phyloP scores from a whole-genome alignment of 768 basidiomycete species.

The Russula griseocarnosa region DNA sequence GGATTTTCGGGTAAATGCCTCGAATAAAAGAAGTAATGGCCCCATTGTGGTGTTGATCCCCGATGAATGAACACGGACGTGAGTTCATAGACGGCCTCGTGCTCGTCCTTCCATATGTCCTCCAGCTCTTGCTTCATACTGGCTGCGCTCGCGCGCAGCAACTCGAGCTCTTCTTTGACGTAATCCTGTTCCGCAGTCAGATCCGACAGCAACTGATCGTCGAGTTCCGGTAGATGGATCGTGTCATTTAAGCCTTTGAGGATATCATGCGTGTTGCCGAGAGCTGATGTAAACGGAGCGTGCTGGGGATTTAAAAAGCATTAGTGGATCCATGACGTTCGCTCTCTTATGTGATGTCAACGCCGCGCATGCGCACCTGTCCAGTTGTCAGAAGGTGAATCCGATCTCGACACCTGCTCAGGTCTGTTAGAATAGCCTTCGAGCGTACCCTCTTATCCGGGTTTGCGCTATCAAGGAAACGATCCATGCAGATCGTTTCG shows the following conservation, averaged over 20 bases:
- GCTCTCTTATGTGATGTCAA: conserved; percentile 2
- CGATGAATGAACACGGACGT: conserved; percentile 95
- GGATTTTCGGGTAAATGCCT: conserved; percentile 75
- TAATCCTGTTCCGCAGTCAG: conserved; percentile 52
- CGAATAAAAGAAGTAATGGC: conserved; percentile 96
- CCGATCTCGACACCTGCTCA: conserved; percentile 62
- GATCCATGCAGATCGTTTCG: conserved; percentile 84
- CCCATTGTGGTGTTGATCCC: conserved; percentile 79
- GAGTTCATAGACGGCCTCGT: conserved; percentile 74
- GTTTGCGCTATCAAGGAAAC: conserved; percentile 79
- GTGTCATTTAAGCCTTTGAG: conserved; percentile 47
- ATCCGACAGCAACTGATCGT: conserved; percentile 50
- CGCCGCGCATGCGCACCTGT: conserved; percentile 48
- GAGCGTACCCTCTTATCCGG: conserved; percentile 65
- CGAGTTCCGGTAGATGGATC: conserved; percentile 48
- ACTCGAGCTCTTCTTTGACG: conserved; percentile 55
- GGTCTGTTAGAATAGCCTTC: conserved; percentile 62
- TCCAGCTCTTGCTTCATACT: conserved; percentile 68
- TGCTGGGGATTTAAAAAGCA: conserved; percentile 42
- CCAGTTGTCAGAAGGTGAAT: conserved; percentile 63
- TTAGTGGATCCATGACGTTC: background rate
- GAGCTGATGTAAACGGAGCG: conserved; percentile 52
- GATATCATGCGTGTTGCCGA: conserved; percentile 56
- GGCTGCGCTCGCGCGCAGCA: conserved; percentile 46
- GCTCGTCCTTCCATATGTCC: conserved; percentile 65